phyloP scores from a whole-genome alignment of 2,329 filamentous ascomycete genomes.

The Xylariaceae sp. region DNA sequence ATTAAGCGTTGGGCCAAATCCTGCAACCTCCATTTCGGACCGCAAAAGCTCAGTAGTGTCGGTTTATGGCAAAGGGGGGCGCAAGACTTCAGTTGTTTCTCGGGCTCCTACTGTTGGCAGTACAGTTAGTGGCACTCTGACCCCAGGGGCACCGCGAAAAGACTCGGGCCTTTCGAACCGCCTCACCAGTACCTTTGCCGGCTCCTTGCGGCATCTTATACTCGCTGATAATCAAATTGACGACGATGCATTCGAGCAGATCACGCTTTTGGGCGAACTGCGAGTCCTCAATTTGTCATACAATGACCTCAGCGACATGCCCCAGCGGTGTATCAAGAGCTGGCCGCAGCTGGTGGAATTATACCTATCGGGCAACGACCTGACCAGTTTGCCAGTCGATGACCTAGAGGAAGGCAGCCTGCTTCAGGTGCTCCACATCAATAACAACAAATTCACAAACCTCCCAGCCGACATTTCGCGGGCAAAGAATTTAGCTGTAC shows the following conservation, averaged over 20 bases:
- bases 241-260: constrained; percentile 91
- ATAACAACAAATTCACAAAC: constrained; percentile 96
- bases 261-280: constrained; percentile 75
- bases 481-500: constrained; percentile 81
- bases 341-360: constrained; percentile 89
- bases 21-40: constrained; percentile 52
- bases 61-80: constrained; percentile 68
- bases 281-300: constrained; percentile 90
- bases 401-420: constrained; percentile 87
- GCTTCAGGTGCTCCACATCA: constrained; percentile 87
- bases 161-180: constrained; percentile 82
- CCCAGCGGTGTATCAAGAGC: constrained; percentile 76
- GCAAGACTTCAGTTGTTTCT: constrained; percentile 80
- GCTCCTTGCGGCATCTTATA: constrained; percentile 76
- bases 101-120: constrained; percentile 45
- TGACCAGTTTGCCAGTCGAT: constrained; percentile 86
- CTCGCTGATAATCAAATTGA: constrained; percentile 91
- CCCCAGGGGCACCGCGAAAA: constrained; percentile 61
- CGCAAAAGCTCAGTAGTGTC: constrained; percentile 84
- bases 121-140: constrained; percentile 44
- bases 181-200: constrained; percentile 79
- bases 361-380: constrained; percentile 90
- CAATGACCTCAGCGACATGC: constrained; percentile 90
- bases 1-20: constrained; percentile 70
- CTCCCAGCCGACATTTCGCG: constrained; percentile 92